Evolutionary conservation across 495 filamentous ascomycete genomes (phyloP).

Genomic region (Penicillium pancosmium): DNA sequence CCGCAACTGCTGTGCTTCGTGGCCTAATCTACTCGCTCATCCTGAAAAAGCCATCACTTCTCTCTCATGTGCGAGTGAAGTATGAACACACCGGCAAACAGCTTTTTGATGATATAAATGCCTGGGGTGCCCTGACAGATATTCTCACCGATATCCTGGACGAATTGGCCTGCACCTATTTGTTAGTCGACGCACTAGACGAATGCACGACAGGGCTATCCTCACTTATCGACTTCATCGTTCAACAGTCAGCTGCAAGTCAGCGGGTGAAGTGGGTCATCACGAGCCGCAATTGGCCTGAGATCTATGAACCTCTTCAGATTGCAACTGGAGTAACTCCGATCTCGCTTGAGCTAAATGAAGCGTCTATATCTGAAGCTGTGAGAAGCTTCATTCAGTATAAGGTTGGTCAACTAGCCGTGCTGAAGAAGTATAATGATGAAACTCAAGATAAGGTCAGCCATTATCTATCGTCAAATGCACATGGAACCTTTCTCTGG

Average conservation of each 20-base stretch:
- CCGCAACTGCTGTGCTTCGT: constrained; percentile 40
- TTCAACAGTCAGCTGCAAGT: constrained; percentile 4
- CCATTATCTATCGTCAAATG: constrained; percentile 20
- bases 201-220: constrained; percentile 40
- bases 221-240: constrained; percentile 35
- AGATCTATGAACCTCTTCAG: constrained; percentile 21
- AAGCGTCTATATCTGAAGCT: constrained; percentile 16
- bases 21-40: constrained; percentile 45
- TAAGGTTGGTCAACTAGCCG: constrained; percentile 29
- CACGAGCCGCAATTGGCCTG: constrained; percentile 31
- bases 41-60: constrained; percentile 33
- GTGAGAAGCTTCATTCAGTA: constrained; percentile 35
- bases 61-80: constrained; percentile 25
- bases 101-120: constrained; percentile 39
- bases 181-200: constrained; percentile 53
- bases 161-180: constrained; percentile 34
- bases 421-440: constrained; percentile 8
- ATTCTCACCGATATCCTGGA: constrained; percentile 40
- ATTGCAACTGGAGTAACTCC: background rate
- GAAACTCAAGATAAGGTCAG: constrained; percentile 17
- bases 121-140: constrained; percentile 29
- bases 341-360: constrained; percentile 29
- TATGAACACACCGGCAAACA: constrained; percentile 15
- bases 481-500: constrained; percentile 39
- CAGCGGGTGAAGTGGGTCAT: constrained; percentile 32